Evolutionary conservation across 441 rosid genomes (phyloP).

Genomic region (Lepidium campestre): DNA sequence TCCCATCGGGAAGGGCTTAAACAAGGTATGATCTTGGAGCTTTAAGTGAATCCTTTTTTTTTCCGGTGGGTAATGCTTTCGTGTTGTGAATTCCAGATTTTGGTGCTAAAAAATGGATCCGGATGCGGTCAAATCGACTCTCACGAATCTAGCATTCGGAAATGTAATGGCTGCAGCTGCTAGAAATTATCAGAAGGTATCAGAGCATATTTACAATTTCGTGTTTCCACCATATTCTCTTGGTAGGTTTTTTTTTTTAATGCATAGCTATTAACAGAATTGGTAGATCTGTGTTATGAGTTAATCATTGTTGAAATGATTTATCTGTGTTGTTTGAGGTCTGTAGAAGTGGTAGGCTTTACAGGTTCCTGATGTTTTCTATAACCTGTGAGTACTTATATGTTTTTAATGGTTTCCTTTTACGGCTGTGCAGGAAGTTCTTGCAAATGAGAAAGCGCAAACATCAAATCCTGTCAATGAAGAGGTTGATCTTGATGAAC

Average conservation of each 20-base stretch:
- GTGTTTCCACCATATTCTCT: not conserved
- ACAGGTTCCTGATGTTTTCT: not conserved
- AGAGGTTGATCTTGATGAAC: conserved; percentile 87
- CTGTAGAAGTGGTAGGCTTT: not conserved
- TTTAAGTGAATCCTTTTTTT: not conserved
- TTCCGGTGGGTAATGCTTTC: not conserved
- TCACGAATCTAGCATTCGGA: conserved; percentile 80
- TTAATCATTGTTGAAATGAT: not conserved
- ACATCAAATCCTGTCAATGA: conserved; percentile 49
- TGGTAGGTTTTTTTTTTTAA: not conserved
- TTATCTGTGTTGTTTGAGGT: not conserved
- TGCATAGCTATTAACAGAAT: not conserved
- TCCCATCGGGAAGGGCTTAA: not conserved
- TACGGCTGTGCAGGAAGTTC: conserved; percentile 46
- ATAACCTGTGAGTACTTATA: not conserved
- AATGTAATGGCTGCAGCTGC: conserved; percentile 96
- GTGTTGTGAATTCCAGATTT: not conserved
- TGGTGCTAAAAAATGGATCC: conserved; percentile 58
- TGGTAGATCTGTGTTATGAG: not conserved
- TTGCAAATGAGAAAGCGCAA: conserved; percentile 60
- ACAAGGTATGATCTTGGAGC: conserved; percentile 11
- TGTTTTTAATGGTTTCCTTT: not conserved
- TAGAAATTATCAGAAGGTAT: conserved; percentile 82
- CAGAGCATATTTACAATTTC: not conserved
- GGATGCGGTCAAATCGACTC: conserved; percentile 76